phyloP scores from a whole-genome alignment of 768 basidiomycete species.

The Lyophyllum shimeji region DNA sequence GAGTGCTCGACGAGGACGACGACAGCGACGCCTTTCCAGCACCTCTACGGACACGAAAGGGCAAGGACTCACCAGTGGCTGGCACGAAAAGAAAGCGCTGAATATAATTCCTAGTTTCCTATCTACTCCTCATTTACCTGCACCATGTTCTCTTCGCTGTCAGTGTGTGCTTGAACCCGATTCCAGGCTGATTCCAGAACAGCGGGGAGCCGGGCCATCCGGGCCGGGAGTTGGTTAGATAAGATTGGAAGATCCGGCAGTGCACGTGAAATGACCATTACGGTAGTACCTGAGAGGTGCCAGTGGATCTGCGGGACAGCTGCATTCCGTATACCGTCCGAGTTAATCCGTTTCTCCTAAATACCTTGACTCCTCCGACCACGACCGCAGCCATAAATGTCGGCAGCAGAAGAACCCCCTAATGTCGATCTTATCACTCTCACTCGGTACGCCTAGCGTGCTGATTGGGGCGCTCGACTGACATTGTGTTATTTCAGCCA shows the following conservation, averaged over 20 bases:
- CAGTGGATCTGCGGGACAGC: conserved; percentile 11
- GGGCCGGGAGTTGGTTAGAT: conserved; percentile 10
- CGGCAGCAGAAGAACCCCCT: conserved; percentile 67
- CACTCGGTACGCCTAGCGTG: conserved; percentile 61
- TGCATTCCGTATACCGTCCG: conserved; percentile 20
- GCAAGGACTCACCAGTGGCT: conserved; percentile 48
- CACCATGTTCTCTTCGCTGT: neutral
- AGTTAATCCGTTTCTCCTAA: conserved; percentile 15
- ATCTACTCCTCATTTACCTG: conserved; percentile 1
- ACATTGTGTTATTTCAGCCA: conserved; percentile 51
- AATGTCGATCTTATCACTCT: conserved; percentile 90
- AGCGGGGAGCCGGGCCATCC: conserved; percentile 11
- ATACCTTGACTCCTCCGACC: neutral
- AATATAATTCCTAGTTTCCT: conserved; percentile 22
- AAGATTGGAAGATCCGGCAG: conserved; percentile 23
- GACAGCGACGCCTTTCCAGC: conserved; percentile 76
- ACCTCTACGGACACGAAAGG: conserved; percentile 68
- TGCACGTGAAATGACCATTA: conserved; percentile 27
- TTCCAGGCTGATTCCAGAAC: too few relatives aligned
- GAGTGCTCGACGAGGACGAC: conserved; percentile 53
- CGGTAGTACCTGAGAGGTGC: conserved; percentile 3
- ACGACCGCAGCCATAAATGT: conserved; percentile 26
- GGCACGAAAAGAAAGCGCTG: conserved; percentile 70
- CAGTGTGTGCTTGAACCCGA: too few relatives aligned
- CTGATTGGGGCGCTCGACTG: neutral